Percentiles rank a stretch among this genome's conserved stretches.
phyloP scores from a whole-genome alignment of 176 grass and related monocot genomes.

The Otatea glauca region DNA sequence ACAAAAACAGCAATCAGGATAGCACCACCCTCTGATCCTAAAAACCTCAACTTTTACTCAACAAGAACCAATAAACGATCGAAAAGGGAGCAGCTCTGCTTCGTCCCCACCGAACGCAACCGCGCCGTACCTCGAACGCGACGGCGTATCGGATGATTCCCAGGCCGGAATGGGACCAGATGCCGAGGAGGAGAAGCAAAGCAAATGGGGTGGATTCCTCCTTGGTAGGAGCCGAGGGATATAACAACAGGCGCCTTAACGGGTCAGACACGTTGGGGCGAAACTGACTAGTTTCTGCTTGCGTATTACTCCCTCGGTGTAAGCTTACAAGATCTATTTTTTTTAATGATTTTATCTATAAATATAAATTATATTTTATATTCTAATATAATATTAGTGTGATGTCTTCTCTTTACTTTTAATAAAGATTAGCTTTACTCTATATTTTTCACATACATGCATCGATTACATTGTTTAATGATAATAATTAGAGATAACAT shows the following conservation, averaged over 20 bases:
- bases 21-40: not conserved
- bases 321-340: no score
- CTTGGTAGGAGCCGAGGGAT: constrained; percentile 44
- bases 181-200: not conserved
- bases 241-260: not conserved
- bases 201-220: not conserved
- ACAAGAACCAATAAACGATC: not conserved
- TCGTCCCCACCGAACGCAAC: not conserved
- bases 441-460: no score
- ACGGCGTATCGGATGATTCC: not conserved
- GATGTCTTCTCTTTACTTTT: no score
- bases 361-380: no score
- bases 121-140: not conserved
- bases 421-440: no score
- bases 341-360: no score
- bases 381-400: no score
- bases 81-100: not conserved
- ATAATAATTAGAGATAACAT: no score
- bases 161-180: constrained; percentile 18
- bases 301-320: not conserved
- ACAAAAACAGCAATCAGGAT: no score
- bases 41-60: not conserved
- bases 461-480: no score
- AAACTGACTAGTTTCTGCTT: not conserved
- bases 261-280: constrained; percentile 3